Conservation (phyloP, 2,329 filamentous ascomycete genomes). For the Mariannaea elegans region DNA sequence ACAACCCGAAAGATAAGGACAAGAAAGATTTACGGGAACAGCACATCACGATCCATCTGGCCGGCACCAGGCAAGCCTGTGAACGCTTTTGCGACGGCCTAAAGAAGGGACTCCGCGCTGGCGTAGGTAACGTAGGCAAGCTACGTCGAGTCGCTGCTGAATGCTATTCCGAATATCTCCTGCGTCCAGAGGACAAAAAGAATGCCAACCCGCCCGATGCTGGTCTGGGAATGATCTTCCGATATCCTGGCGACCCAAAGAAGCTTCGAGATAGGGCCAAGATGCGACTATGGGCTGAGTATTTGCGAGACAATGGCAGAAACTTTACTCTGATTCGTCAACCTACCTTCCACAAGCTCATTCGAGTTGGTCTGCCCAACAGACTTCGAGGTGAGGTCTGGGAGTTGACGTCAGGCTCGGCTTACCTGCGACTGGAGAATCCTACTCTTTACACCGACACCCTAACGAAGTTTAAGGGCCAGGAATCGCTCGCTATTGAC, state of each 20-base stretch:
- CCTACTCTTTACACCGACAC: slow-evolving; percentile 87
- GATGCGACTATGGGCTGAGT: slow-evolving; percentile 97
- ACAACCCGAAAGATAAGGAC: slow-evolving; percentile 62
- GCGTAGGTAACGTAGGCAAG: slow-evolving; percentile 87
- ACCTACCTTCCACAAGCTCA: slow-evolving; percentile 97
- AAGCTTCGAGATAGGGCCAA: slow-evolving; percentile 95
- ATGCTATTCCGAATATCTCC: slow-evolving; percentile 90
- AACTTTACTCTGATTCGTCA: slow-evolving; percentile 93
- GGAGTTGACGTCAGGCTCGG: slow-evolving; percentile 92
- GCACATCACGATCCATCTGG: slow-evolving; percentile 90
- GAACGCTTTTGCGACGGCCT: slow-evolving; percentile 96
- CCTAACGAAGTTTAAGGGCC: slow-evolving; percentile 81
- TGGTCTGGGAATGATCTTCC: slow-evolving; percentile 89
- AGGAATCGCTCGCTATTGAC: slow-evolving; percentile 93
- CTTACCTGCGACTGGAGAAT: slow-evolving; percentile 87
- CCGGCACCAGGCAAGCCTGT: slow-evolving; percentile 86
- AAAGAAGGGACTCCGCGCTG: slow-evolving; percentile 87
- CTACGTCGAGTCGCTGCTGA: slow-evolving; percentile 81
- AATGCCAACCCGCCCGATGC: slow-evolving; percentile 77
- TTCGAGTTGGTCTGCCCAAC: slow-evolving; percentile 94
- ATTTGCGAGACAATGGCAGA: slow-evolving; percentile 92
- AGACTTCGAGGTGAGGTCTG: slow-evolving; percentile 92
- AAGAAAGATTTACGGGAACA: slow-evolving; percentile 68
- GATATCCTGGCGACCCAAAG: slow-evolving; percentile 92
- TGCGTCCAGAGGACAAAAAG: slow-evolving; percentile 71